Evolutionary conservation across 2,329 filamentous ascomycete genomes (phyloP).

Genomic region (Trichoderma koningii): DNA sequence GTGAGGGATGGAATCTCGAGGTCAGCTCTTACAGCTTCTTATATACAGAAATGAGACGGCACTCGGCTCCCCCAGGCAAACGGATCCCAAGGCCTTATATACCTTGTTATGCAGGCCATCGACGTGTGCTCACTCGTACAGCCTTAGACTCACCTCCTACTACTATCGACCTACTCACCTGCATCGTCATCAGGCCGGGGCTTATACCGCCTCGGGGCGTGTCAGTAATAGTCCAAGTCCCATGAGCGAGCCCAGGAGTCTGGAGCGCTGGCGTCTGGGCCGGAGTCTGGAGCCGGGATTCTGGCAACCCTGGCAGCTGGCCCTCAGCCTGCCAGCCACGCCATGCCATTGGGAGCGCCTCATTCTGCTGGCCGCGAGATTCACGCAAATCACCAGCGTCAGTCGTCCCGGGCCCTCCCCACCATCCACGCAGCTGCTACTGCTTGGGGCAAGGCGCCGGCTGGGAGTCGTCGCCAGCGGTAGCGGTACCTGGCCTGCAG

Average conservation of each 20-base stretch:
- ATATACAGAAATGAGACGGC: too few species aligned
- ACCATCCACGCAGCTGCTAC: slow-evolving; percentile 28
- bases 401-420: slow-evolving; percentile 5
- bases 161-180: neutral
- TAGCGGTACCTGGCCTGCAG: slow-evolving; percentile 17
- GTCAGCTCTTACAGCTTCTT: too few species aligned
- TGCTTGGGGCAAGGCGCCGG: slow-evolving; percentile 27
- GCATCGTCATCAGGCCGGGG: neutral
- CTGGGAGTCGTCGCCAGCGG: neutral
- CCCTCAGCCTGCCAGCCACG: slow-evolving; percentile 17
- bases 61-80: too few species aligned
- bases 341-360: slow-evolving; percentile 17
- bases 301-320: slow-evolving; percentile 9
- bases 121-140: too few species aligned
- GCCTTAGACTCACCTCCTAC: neutral
- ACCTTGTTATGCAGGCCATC: too few species aligned
- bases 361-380: neutral
- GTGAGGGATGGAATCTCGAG: too few species aligned
- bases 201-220: neutral
- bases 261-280: neutral
- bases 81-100: too few species aligned
- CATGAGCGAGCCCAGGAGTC: neutral
- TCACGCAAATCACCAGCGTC: too few species aligned
- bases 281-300: slow-evolving; percentile 15
- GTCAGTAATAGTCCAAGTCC: neutral